Percentiles rank a stretch among this genome's conserved stretches.
Evolutionary conservation across 176 grass and related monocot species (phyloP).

Genomic region (Oryza longistaminata): DNA sequence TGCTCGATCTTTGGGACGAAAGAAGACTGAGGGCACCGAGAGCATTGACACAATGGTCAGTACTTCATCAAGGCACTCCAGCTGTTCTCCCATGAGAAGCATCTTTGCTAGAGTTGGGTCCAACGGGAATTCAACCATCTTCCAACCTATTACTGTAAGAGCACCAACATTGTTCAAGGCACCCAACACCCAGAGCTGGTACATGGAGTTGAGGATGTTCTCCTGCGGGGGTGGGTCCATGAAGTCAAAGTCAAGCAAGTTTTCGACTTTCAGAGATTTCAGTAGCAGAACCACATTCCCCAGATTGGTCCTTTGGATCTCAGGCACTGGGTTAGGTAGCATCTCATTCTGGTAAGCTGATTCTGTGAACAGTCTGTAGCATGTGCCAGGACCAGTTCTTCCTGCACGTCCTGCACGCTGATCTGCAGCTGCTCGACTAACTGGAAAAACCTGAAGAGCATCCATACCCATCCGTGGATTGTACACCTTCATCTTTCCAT

Average conservation of each 20-base stretch:
- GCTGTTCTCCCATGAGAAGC: conserved; percentile 91
- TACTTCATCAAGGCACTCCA: conserved; percentile 87
- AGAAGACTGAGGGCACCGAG: conserved; percentile 97
- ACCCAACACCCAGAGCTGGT: conserved; percentile 96
- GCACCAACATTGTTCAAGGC: conserved; percentile 92
- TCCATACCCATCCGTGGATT: conserved; percentile 98
- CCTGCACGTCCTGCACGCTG: conserved; percentile 93
- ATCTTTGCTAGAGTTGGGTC: conserved; percentile 97
- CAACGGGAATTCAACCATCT: conserved; percentile 98
- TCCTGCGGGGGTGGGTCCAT: conserved; percentile 98
- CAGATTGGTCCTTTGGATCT: conserved; percentile 96
- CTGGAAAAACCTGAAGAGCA: conserved; percentile 92
- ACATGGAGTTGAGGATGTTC: conserved; percentile 99
- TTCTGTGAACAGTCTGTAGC: conserved; percentile 91
- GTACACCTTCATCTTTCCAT: conserved; percentile 99
- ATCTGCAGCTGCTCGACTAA: conserved; percentile 86
- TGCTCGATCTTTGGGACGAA: conserved; percentile 89
- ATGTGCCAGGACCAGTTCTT: conserved; percentile 90
- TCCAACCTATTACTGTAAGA: conserved; percentile 94
- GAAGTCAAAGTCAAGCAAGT: conserved; percentile 95
- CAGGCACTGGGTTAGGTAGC: conserved; percentile 91
- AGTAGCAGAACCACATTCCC: conserved; percentile 94
- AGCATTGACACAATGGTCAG: conserved; percentile 99
- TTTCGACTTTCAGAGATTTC: conserved; percentile 92
- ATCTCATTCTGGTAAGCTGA: conserved; percentile 97